phyloP scores from a whole-genome alignment of 2,329 filamentous ascomycete species.

The Penicillium psychrosexuale region DNA sequence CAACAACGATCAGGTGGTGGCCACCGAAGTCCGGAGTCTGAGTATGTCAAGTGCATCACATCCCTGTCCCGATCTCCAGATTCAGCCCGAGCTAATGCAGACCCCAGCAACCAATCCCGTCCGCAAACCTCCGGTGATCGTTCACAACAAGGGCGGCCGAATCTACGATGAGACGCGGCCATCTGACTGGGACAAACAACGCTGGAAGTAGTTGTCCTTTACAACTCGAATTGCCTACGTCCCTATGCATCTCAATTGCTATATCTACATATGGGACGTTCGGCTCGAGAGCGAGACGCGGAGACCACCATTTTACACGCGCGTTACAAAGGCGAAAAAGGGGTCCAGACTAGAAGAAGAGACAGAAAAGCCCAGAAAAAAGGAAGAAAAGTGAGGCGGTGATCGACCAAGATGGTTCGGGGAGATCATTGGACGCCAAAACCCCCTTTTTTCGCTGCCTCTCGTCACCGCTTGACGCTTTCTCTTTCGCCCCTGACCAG shows the following conservation, averaged over 20 bases:
- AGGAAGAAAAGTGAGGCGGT: slow-evolving; percentile 17
- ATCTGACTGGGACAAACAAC: slow-evolving; percentile 40
- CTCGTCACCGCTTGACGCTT: slow-evolving; percentile 13
- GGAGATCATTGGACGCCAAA: slow-evolving; percentile 4
- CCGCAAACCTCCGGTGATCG: slow-evolving; percentile 34
- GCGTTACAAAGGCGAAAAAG: slow-evolving; percentile 7
- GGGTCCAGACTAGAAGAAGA: background rate
- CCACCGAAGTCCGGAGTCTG: slow-evolving; percentile 34
- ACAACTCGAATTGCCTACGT: background rate
- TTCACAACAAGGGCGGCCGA: slow-evolving; percentile 37
- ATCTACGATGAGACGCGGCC: slow-evolving; percentile 38
- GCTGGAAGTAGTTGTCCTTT: slow-evolving; percentile 33
- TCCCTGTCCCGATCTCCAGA: slow-evolving; percentile 23
- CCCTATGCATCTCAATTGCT: background rate
- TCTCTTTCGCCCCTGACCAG: slow-evolving; percentile 1
- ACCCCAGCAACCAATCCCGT: slow-evolving; percentile 28
- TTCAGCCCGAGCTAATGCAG: slow-evolving; percentile 22
- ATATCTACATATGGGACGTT: background rate
- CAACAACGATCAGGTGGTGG: slow-evolving; percentile 29
- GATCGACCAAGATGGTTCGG: slow-evolving; percentile 4
- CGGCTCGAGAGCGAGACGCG: background rate
- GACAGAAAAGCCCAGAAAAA: background rate
- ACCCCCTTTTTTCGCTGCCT: slow-evolving; percentile 8
- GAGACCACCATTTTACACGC: slow-evolving; percentile 14
- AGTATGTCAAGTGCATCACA: slow-evolving; percentile 24